Conservation (phyloP, 495 filamentous ascomycete species). For the Penicillium diatomitis region DNA sequence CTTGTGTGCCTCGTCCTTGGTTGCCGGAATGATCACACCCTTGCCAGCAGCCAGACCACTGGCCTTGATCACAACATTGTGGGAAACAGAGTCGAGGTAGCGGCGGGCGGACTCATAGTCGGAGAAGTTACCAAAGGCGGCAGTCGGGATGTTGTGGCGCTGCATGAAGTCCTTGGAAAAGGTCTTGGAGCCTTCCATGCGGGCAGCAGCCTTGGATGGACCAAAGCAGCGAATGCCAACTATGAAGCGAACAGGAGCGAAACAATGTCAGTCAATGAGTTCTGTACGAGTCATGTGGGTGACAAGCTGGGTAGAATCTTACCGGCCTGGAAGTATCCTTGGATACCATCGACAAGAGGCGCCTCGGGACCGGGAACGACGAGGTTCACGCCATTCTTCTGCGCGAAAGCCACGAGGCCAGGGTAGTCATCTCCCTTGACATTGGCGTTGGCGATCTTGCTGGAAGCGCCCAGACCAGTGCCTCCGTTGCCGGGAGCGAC, state of each 20-base stretch:
- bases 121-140: conserved; percentile 79
- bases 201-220: conserved; percentile 74
- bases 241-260: conserved; percentile 8
- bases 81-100: conserved; percentile 65
- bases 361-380: conserved; percentile 89
- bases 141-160: conserved; percentile 81
- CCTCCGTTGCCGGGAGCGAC: conserved; percentile 77
- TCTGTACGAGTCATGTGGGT: too few relatives aligned
- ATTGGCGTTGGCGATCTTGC: conserved; percentile 65
- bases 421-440: conserved; percentile 69
- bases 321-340: conserved; percentile 67
- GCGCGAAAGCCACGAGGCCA: conserved; percentile 64
- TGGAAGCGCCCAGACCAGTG: conserved; percentile 52
- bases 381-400: conserved; percentile 65
- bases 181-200: conserved; percentile 92
- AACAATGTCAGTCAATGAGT: conserved; percentile 7
- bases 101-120: conserved; percentile 65
- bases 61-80: conserved; percentile 85
- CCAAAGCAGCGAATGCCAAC: conserved; percentile 79
- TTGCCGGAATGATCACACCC: conserved; percentile 77
- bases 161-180: conserved; percentile 99
- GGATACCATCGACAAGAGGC: conserved; percentile 86
- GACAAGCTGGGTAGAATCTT: neutral
- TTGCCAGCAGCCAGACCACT: conserved; percentile 82
- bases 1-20: conserved; percentile 70